A percentile compares a stretch with the other conserved stretches of the same genome.
Evolutionary conservation across 2,329 filamentous ascomycete genomes (phyloP).

Genomic region (Neofusicoccum ribis): DNA sequence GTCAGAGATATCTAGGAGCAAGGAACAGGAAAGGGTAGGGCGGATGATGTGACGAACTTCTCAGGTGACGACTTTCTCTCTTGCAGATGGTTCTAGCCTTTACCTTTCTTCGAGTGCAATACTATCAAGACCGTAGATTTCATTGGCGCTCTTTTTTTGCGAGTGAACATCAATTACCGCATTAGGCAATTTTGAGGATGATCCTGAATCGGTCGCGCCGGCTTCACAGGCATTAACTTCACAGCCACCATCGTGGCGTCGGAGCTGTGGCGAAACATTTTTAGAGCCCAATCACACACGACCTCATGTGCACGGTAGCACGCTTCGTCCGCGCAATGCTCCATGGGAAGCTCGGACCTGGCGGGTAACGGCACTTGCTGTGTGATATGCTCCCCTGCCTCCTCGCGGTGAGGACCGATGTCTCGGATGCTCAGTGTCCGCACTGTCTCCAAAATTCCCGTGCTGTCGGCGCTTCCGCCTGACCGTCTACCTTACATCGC

Average conservation of each 20-base stretch:
- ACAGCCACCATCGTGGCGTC: slow-evolving; percentile 7
- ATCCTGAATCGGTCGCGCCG: neutral
- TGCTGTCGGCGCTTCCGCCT: too few species aligned
- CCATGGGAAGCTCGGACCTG: neutral
- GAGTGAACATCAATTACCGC: neutral
- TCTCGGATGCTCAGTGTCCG: too few species aligned
- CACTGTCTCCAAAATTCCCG: too few species aligned
- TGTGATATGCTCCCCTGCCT: too few species aligned
- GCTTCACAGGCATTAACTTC: neutral
- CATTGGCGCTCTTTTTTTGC: neutral
- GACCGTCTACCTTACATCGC: neutral
- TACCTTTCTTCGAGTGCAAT: neutral
- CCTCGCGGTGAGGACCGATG: too few species aligned
- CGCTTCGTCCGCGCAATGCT: neutral
- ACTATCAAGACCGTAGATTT: neutral
- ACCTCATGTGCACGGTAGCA: neutral
- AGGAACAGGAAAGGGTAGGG: neutral
- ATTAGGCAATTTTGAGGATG: neutral
- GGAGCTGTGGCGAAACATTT: neutral
- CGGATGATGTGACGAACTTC: slow-evolving; percentile 3
- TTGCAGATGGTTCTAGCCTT: neutral
- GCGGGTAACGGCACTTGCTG: neutral
- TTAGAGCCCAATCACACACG: neutral
- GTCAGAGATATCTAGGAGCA: slow-evolving; percentile 38
- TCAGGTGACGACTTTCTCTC: neutral